Base-by-base conservation (phyloP, 176 grass and related monocot genomes). In the Triticum timopheevii region DNA sequence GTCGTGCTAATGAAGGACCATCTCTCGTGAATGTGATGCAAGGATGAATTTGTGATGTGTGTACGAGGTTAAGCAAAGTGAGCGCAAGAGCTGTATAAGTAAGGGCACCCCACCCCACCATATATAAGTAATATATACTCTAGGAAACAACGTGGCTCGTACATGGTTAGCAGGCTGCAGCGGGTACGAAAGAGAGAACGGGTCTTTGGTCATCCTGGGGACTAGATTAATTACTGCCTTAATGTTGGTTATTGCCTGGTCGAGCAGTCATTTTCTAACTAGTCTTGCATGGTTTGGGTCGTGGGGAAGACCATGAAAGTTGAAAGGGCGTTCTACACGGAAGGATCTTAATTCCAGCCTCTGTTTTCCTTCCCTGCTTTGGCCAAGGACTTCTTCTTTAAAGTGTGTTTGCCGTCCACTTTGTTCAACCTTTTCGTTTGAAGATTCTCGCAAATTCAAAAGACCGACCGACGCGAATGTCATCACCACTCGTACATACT, bases 321-420 rank as follows among this genome's bases (percentile, higher is more conserved):
- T 88, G 90, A 83, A 88, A 88, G 49, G 30, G 49, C 25, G 31
- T 88, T 93, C 78, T 85, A 90, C 82, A 38, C 44, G 59, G 88
- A 90, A 90, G 79, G 65, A 93, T 85, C 83, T 76, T 77, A 50
- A 71, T 70, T 54, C 84, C 16, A n/a, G 63, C 38, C 34, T 71
- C 40, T 61, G 13, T 10, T 58, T 19, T 36, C 65, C n/a, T 65
- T 80, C 56, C 82, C 4, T 80, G 3, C 25, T 90, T 63, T 88
- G 47, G 58, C 30, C 73, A 2, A 76, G 44, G 73, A 76, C 73
- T 10, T 2, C 24, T 76, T 76, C 25, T 52, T 76, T 44, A 52
- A 76, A 45, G 7, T 76, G 44, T 19, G 11, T 31, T 19, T 19
- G 73, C 25, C 34, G 47, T 69, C 25, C 81, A 90, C 81, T 68